Evolutionary conservation across 192 early-diverging fungal species (phyloP).

Genomic region (Podochytrium sp.): DNA sequence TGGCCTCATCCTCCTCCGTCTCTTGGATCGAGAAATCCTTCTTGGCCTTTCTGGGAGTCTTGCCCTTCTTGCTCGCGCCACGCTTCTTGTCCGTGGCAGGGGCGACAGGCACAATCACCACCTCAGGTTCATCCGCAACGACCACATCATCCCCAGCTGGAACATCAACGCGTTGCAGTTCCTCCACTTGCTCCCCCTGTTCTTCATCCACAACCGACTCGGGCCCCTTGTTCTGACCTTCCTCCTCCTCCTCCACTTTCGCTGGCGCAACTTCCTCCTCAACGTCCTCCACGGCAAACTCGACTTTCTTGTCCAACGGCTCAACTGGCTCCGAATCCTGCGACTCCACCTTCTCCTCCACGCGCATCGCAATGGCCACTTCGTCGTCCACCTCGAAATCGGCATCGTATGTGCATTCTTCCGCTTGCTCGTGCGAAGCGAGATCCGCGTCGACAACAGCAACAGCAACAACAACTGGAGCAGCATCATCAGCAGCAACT

Average conservation of each 20-base stretch:
- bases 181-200: background rate
- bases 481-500: background rate
- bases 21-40: background rate
- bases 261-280: background rate
- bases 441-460: background rate
- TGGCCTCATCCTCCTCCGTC: background rate
- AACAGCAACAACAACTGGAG: background rate
- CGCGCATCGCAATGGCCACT: background rate
- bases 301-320: too few relatives aligned
- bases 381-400: slow-evolving; percentile 1
- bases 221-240: background rate
- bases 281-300: too few relatives aligned
- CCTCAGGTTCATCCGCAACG: background rate
- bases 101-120: background rate
- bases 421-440: background rate
- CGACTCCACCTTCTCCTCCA: background rate
- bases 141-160: background rate
- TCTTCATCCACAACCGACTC: background rate
- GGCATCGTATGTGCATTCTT: background rate
- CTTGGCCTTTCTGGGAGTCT: background rate
- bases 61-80: background rate
- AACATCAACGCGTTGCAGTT: too few relatives aligned
- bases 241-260: background rate
- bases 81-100: background rate
- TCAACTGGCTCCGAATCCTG: too few relatives aligned